Conservation (phyloP, 1,139 yeast genomes). For the Hyphopichia buzzinii region DNA sequence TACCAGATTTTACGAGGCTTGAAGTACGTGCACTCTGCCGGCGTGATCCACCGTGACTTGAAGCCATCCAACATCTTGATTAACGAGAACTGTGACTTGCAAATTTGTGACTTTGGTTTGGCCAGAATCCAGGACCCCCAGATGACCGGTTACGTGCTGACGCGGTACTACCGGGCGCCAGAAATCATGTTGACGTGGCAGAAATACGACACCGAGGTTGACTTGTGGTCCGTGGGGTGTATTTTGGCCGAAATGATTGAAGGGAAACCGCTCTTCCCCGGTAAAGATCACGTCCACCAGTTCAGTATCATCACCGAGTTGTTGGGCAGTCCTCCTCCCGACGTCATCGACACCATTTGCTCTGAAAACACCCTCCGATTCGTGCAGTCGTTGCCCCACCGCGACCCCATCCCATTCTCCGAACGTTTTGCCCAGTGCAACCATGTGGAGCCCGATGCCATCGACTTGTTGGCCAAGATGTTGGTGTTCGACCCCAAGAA, state of each 20-base stretch:
- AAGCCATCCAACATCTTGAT: slow-evolving; percentile 91
- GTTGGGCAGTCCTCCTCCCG: slow-evolving; percentile 94
- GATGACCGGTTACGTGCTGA: slow-evolving; percentile 98
- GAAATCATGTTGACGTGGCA: slow-evolving; percentile 99
- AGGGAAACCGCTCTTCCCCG: slow-evolving; percentile 98
- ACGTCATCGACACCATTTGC: slow-evolving; percentile 93
- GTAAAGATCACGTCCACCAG: slow-evolving; percentile 98
- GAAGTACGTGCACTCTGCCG: slow-evolving; percentile 95
- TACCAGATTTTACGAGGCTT: slow-evolving; percentile 92
- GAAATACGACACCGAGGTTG: slow-evolving; percentile 97
- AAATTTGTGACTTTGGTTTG: slow-evolving; percentile 94
- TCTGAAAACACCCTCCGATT: slow-evolving; percentile 92
- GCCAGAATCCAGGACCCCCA: slow-evolving; percentile 98
- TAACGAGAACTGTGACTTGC: slow-evolving; percentile 93
- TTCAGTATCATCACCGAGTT: slow-evolving; percentile 94
- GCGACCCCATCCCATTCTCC: slow-evolving; percentile 86
- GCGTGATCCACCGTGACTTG: slow-evolving; percentile 92
- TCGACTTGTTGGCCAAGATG: slow-evolving; percentile 86
- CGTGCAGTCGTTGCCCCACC: slow-evolving; percentile 88
- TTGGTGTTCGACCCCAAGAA: slow-evolving; percentile 91
- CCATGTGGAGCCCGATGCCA: slow-evolving; percentile 88
- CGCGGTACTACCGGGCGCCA: slow-evolving; percentile 96
- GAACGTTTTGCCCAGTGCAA: slow-evolving; percentile 67
- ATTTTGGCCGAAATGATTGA: slow-evolving; percentile 98
- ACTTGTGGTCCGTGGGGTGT: slow-evolving; percentile 99